phyloP scores from a whole-genome alignment of 306 rosid species.

The Vigna hirtella region DNA sequence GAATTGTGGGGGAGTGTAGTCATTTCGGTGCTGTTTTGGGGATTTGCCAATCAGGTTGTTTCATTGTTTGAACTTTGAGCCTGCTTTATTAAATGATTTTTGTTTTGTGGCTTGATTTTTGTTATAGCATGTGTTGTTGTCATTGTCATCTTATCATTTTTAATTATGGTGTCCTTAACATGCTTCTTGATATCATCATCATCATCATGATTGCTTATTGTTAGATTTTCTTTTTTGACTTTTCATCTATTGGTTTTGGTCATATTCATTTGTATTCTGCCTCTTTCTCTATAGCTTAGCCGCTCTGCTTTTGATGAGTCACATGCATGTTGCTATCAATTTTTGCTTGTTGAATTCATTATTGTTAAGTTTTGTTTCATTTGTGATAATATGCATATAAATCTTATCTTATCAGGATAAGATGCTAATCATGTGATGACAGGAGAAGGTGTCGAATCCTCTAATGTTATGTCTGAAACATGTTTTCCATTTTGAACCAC shows the following conservation, averaged over 20 bases:
- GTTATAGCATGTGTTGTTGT: not conserved
- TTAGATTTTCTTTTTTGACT: constrained; percentile 28
- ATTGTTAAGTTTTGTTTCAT: constrained; percentile 16
- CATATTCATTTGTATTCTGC: not conserved
- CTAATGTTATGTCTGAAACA: not conserved
- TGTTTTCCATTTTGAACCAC: constrained; percentile 8
- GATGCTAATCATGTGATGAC: constrained; percentile 22
- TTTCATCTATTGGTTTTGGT: constrained; percentile 21
- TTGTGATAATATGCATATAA: not conserved
- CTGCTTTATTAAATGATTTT: not conserved
- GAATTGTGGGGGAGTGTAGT: constrained; percentile 99
- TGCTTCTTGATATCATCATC: constrained; percentile 35
- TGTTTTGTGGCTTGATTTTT: not conserved
- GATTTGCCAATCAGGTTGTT: constrained; percentile 95
- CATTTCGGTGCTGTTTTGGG: constrained; percentile 95
- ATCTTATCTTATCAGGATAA: not conserved
- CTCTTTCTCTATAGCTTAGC: constrained; percentile 27
- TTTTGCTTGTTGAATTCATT: not conserved
- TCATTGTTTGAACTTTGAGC: constrained; percentile 19
- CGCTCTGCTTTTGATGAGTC: constrained; percentile 8
- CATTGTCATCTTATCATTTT: constrained; percentile 10
- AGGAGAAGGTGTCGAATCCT: not conserved
- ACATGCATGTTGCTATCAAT: not conserved
- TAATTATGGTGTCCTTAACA: constrained; percentile 21
- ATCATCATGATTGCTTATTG: constrained; percentile 18